phyloP scores from a whole-genome alignment of 768 basidiomycete genomes.

The Cantharellus cinnabarinus region DNA sequence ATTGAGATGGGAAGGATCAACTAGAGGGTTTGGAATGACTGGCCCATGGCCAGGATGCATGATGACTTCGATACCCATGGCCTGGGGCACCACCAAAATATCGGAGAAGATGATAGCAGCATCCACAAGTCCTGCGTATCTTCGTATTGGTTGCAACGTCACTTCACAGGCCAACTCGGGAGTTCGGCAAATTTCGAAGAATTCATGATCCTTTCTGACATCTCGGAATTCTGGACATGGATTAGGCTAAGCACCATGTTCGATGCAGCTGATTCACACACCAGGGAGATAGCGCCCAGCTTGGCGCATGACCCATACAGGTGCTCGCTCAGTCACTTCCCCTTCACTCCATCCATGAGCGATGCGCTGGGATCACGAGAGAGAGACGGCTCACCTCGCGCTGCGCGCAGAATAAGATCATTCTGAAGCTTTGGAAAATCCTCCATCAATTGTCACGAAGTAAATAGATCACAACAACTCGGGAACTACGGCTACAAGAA shows the following conservation, averaged over 20 bases:
- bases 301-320: constrained; percentile 98
- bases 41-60: constrained; percentile 77
- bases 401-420: constrained; percentile 76
- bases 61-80: constrained; percentile 85
- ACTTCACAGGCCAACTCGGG: constrained; percentile 77
- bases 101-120: constrained; percentile 97
- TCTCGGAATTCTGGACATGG: constrained; percentile 57
- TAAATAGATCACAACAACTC: not conserved
- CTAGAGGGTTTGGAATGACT: constrained; percentile 68
- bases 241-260: not conserved
- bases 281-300: constrained; percentile 91
- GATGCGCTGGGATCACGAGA: not conserved
- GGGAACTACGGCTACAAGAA: not conserved
- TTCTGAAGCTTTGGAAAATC: constrained; percentile 54
- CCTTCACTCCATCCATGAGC: constrained; percentile 21
- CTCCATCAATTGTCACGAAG: not conserved
- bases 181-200: constrained; percentile 88
- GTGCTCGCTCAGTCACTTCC: constrained; percentile 72
- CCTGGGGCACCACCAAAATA: constrained; percentile 94
- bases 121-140: constrained; percentile 72
- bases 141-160: constrained; percentile 83
- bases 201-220: constrained; percentile 68
- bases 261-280: constrained; percentile 17
- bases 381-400: constrained; percentile 31
- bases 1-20: constrained; percentile 48